A percentile compares a stretch with the other conserved stretches of the same genome.
Conservation (phyloP, 306 rosid genomes). For the Medicago lupulina region DNA sequence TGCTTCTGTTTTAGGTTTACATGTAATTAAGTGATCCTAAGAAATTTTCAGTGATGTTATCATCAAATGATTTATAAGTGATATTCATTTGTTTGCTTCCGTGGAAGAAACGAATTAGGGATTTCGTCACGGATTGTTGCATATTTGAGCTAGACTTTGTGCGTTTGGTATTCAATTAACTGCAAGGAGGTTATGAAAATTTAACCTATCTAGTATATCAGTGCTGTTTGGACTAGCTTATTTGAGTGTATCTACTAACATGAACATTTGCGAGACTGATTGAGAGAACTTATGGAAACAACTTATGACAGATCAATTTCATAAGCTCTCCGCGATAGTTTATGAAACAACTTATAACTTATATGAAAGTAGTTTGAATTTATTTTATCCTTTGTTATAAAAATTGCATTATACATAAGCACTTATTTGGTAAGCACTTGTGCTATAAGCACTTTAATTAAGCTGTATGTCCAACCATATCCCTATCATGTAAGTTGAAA, state of each 20-base stretch:
- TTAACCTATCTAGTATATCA: background rate
- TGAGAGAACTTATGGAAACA: no score
- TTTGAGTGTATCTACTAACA: no score
- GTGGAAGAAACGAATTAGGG: background rate
- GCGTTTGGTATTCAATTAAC: background rate
- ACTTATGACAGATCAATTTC: no score
- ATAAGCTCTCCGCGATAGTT: no score
- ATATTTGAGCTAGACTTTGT: background rate
- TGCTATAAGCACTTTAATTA: no score
- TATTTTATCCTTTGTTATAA: no score
- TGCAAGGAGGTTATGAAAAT: background rate
- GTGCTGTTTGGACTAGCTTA: no score
- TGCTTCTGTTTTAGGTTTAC: background rate
- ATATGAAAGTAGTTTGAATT: no score
- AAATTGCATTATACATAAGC: no score
- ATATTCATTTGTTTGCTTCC: background rate
- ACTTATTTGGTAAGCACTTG: no score
- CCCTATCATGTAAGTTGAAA: background rate
- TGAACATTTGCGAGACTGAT: no score
- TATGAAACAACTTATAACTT: no score
- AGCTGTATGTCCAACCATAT: background rate
- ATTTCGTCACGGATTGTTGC: conserved; percentile 12
- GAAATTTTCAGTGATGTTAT: background rate
- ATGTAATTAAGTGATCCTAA: background rate
- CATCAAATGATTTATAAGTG: conserved; percentile 1